A percentile compares a stretch with the other conserved stretches of the same genome.
Evolutionary conservation across 176 grass and related monocot species (phyloP).

Genomic region (Triticum urartu): DNA sequence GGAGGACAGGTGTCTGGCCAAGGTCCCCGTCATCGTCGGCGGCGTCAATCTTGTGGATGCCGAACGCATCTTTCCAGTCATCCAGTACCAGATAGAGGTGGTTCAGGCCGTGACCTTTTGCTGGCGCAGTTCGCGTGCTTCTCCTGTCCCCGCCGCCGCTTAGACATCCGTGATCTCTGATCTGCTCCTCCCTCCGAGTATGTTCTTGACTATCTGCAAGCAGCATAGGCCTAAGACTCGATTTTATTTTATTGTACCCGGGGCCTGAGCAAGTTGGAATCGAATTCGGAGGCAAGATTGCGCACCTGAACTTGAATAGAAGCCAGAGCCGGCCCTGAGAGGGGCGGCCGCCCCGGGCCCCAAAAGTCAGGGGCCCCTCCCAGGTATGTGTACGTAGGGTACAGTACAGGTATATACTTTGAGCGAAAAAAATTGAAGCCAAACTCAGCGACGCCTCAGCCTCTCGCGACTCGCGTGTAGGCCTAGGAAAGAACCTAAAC

Average conservation of each 20-base stretch:
- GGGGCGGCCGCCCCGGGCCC: no score
- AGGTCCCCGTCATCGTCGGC: neutral
- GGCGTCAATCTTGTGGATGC: neutral
- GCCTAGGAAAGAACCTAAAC: no score
- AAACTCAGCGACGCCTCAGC: no score
- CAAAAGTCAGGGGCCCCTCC: no score
- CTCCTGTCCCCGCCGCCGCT: neutral
- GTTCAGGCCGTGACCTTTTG: neutral
- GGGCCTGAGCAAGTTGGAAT: neutral
- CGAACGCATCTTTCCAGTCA: neutral
- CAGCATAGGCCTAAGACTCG: neutral
- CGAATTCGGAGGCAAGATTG: neutral
- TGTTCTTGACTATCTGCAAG: no score
- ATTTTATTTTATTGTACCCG: neutral
- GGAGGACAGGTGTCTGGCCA: neutral
- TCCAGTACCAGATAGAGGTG: neutral
- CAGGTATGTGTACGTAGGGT: no score
- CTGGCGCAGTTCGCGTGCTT: neutral
- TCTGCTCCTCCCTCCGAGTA: neutral
- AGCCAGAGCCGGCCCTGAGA: neutral
- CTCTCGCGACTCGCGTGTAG: no score
- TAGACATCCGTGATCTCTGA: neutral
- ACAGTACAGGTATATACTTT: no score
- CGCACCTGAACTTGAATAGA: neutral
- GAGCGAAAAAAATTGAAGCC: no score